Evolutionary conservation across 768 basidiomycete species (phyloP).

Genomic region (Termitomyces eurrhizus): DNA sequence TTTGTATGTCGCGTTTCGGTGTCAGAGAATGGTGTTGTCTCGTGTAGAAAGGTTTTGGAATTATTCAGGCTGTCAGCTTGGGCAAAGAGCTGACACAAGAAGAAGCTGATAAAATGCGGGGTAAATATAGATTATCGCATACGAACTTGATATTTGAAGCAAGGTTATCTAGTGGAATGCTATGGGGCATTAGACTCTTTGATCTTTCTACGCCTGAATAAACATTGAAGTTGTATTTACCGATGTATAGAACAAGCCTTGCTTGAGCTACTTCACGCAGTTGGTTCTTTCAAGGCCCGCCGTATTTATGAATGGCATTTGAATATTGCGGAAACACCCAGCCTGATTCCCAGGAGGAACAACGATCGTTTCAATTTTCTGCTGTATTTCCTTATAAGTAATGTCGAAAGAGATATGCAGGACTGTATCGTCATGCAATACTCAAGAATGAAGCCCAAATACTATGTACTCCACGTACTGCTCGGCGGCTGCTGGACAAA

Average conservation of each 20-base stretch:
- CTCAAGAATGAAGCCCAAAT: no score
- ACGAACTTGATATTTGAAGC: conserved; percentile 3
- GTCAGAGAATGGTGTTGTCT: conserved; percentile 8
- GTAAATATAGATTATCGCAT: conserved; percentile 4
- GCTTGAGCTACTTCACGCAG: background rate
- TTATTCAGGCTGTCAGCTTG: conserved; percentile 6
- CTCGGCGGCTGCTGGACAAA: background rate
- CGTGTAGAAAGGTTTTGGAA: background rate
- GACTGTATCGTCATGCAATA: no score
- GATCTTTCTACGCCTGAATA: background rate
- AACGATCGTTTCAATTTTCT: background rate
- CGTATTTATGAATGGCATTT: background rate
- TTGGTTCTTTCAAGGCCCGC: background rate
- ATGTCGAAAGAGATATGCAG: background rate
- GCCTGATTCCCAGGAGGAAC: background rate
- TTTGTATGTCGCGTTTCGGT: conserved; percentile 9
- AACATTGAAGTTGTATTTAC: background rate
- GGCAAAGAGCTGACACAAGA: background rate
- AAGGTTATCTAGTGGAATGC: no score
- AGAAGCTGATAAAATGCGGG: conserved; percentile 4
- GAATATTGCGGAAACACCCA: background rate
- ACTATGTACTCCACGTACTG: background rate
- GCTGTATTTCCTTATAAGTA: background rate
- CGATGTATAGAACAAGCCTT: background rate
- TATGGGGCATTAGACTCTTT: background rate